Evolutionary conservation across 805 yeast species (phyloP).

Genomic region (Vanderwaltozyma verrucispora): DNA sequence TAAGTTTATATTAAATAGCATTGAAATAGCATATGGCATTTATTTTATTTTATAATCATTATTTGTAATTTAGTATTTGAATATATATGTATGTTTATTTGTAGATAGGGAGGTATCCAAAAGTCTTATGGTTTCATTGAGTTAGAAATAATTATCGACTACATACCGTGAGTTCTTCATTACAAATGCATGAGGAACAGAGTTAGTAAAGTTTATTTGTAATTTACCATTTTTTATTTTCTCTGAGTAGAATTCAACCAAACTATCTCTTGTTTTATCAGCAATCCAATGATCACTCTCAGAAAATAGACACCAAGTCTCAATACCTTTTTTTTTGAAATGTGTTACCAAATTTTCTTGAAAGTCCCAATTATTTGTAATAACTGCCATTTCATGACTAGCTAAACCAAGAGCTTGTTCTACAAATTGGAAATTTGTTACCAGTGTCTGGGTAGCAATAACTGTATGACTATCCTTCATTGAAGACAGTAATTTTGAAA

Average conservation of each 20-base stretch:
- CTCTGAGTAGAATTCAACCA: constrained; percentile 32
- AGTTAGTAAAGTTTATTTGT: constrained; percentile 25
- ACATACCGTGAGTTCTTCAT: constrained; percentile 40
- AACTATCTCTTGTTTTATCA: constrained; percentile 36
- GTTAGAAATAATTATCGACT: constrained; percentile 11
- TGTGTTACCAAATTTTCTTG: constrained; percentile 39
- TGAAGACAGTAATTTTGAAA: constrained; percentile 23
- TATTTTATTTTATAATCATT: too few relatives aligned
- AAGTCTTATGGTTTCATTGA: background rate
- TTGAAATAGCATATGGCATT: too few relatives aligned
- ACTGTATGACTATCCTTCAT: constrained; percentile 26
- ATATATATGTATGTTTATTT: background rate
- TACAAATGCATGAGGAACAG: constrained; percentile 51
- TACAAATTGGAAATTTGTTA: constrained; percentile 35
- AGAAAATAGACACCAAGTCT: constrained; percentile 50
- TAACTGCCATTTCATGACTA: constrained; percentile 45
- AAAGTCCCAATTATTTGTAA: constrained; percentile 38
- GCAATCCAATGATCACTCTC: constrained; percentile 58
- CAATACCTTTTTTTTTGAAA: constrained; percentile 14
- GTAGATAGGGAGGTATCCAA: background rate
- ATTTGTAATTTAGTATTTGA: background rate
- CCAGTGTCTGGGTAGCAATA: constrained; percentile 34
- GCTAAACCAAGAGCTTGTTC: constrained; percentile 49
- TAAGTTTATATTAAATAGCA: too few relatives aligned
- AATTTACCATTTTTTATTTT: constrained; percentile 15